Evolutionary conservation across 73 alveolate species (phyloP).

Genomic region (Urostyla sp.): DNA sequence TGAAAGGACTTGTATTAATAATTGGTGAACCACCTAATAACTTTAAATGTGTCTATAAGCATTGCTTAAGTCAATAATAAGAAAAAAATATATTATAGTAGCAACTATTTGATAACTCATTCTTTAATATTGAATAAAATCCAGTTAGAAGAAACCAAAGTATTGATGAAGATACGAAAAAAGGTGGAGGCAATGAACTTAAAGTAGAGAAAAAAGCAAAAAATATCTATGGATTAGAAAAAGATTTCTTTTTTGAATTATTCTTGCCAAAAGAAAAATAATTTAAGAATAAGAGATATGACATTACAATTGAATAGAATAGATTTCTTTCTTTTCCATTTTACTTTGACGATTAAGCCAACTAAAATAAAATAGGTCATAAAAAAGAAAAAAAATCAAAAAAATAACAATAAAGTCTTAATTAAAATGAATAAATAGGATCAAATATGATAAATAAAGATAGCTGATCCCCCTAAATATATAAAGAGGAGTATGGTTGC

Average conservation of each 20-base stretch:
- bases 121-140: too few relatives aligned
- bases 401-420: neutral
- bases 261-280: slow-evolving; percentile 43
- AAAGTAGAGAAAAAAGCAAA: neutral
- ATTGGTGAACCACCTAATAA: slow-evolving; percentile 54
- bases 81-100: too few relatives aligned
- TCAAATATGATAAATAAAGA: neutral
- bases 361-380: neutral
- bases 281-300: slow-evolving; percentile 36
- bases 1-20: slow-evolving; percentile 41
- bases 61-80: neutral
- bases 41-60: slow-evolving; percentile 20
- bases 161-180: neutral
- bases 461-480: neutral
- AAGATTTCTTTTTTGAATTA: slow-evolving; percentile 35
- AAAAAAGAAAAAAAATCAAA: slow-evolving; percentile 25
- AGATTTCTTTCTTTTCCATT: slow-evolving; percentile 34
- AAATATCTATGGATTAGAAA: neutral
- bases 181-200: too few relatives aligned
- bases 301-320: slow-evolving; percentile 11
- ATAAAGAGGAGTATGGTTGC: slow-evolving; percentile 45
- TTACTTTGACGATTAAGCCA: neutral
- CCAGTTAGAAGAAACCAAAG: too few relatives aligned
- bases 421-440: neutral
- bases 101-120: too few relatives aligned